Evolutionary conservation across 371 early-diverging fungal genomes (phyloP).

Genomic region (Mortierella sp.): DNA sequence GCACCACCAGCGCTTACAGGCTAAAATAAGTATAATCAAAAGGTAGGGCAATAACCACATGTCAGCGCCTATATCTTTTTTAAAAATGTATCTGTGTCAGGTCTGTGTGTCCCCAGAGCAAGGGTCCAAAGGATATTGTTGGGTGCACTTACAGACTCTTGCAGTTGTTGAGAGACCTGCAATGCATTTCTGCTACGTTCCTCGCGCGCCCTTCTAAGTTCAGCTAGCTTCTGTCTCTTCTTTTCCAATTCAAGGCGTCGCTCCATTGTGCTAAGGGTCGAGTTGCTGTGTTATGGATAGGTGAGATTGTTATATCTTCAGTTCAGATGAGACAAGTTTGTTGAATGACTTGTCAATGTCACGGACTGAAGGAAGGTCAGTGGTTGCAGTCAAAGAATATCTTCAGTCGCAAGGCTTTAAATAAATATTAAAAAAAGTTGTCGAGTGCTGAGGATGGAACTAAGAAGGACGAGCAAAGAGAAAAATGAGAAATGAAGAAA

Average conservation of each 20-base stretch:
- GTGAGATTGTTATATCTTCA: background rate
- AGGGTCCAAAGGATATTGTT: background rate
- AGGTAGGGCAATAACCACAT: slow-evolving; percentile 13
- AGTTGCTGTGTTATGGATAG: background rate
- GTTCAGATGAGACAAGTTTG: background rate
- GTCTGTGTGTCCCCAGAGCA: too few relatives aligned
- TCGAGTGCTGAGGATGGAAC: background rate
- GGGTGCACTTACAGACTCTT: slow-evolving; percentile 40
- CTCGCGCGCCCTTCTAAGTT: slow-evolving; percentile 86
- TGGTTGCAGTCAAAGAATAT: background rate
- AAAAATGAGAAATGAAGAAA: slow-evolving; percentile 2
- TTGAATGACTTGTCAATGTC: background rate
- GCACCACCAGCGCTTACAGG: slow-evolving; percentile 22
- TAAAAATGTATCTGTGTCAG: background rate
- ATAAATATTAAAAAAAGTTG: background rate
- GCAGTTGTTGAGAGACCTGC: slow-evolving; percentile 32
- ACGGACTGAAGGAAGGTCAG: background rate
- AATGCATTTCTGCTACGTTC: slow-evolving; percentile 80
- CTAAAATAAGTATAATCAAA: slow-evolving; percentile 15
- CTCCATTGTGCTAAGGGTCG: slow-evolving; percentile 64
- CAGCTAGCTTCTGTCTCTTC: slow-evolving; percentile 91
- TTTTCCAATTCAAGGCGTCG: slow-evolving; percentile 88
- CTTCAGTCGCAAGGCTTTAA: background rate
- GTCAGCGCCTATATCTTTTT: slow-evolving; percentile 9
- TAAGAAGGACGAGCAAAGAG: background rate